Conservation (phyloP, 192 early-diverging fungal genomes). For the Dissophora globulifera region DNA sequence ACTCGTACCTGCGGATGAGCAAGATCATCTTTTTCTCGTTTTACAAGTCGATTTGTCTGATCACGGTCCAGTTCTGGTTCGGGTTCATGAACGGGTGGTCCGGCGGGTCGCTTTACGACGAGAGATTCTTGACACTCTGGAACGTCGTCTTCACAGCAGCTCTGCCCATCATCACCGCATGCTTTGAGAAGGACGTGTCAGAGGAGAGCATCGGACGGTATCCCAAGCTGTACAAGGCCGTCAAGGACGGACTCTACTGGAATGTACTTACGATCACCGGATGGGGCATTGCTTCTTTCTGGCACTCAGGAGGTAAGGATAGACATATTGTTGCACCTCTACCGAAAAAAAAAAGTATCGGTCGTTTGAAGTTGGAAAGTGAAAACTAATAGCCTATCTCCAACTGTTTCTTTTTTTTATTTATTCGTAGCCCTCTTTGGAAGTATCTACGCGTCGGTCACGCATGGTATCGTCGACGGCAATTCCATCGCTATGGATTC, state of each 20-base stretch:
- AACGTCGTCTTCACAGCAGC: slow-evolving; percentile 92
- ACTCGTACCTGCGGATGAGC: slow-evolving; percentile 92
- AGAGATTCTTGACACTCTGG: slow-evolving; percentile 91
- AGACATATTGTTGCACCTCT: too few species aligned
- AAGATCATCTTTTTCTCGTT: slow-evolving; percentile 97
- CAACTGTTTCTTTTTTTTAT: background rate
- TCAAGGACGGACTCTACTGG: slow-evolving; percentile 59
- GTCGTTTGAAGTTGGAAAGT: too few species aligned
- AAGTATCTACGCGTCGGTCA: slow-evolving; percentile 31
- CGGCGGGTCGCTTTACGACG: slow-evolving; percentile 93
- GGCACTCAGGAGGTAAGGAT: slow-evolving; percentile 53
- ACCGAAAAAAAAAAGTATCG: too few species aligned
- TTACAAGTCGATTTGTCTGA: slow-evolving; percentile 97
- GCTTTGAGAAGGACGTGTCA: slow-evolving; percentile 92
- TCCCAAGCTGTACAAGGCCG: slow-evolving; percentile 88
- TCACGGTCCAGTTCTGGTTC: slow-evolving; percentile 95
- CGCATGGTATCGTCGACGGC: slow-evolving; percentile 16
- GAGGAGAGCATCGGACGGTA: slow-evolving; percentile 90
- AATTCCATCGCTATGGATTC: slow-evolving; percentile 20
- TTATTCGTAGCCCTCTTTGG: slow-evolving; percentile 36
- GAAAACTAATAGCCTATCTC: background rate
- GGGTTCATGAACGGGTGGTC: slow-evolving; percentile 93
- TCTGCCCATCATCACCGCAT: slow-evolving; percentile 90
- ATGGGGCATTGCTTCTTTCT: slow-evolving; percentile 51
- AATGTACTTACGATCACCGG: slow-evolving; percentile 43